These are phyloP conservation scores for Taphrina sp. DNA, from an alignment of 1,139 yeast species.

Conservation along the genomic window DNA sequence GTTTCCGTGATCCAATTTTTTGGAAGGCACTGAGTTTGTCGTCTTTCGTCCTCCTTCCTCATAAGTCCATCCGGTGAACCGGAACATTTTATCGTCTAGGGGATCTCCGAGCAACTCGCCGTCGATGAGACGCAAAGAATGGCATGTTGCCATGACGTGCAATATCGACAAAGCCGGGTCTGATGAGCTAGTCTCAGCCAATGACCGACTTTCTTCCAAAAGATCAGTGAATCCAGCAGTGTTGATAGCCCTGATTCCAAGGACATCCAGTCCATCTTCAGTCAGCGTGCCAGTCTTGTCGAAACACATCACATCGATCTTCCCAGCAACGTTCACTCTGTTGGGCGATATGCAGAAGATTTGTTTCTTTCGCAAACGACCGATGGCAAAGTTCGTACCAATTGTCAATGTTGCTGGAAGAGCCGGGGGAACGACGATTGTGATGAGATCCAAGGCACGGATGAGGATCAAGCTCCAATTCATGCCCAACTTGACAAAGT, in stretches of 20 bases:
- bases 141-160: constrained; percentile 73
- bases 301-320: constrained; percentile 82
- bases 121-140: constrained; percentile 76
- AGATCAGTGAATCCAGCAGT: constrained; percentile 48
- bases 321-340: constrained; percentile 91
- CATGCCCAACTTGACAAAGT: constrained; percentile 69
- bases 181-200: constrained; percentile 23
- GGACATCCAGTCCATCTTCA: constrained; percentile 90
- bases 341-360: constrained; percentile 86
- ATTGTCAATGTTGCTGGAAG: constrained; percentile 95
- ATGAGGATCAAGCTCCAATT: constrained; percentile 54
- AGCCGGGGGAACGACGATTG: constrained; percentile 98
- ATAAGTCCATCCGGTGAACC: constrained; percentile 73
- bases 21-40: constrained; percentile 39
- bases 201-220: constrained; percentile 22
- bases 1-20: constrained; percentile 47
- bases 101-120: constrained; percentile 89
- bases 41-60: constrained; percentile 52
- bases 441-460: constrained; percentile 87
- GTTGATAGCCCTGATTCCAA: constrained; percentile 70
- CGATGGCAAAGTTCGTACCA: constrained; percentile 88
- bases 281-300: constrained; percentile 98
- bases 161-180: constrained; percentile 38
- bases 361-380: constrained; percentile 62
- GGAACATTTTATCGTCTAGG: constrained; percentile 87